These are phyloP conservation scores for Aspergillus nidulans DNA, from an alignment of 495 filamentous ascomycete genomes.

Conservation along the genomic window DNA sequence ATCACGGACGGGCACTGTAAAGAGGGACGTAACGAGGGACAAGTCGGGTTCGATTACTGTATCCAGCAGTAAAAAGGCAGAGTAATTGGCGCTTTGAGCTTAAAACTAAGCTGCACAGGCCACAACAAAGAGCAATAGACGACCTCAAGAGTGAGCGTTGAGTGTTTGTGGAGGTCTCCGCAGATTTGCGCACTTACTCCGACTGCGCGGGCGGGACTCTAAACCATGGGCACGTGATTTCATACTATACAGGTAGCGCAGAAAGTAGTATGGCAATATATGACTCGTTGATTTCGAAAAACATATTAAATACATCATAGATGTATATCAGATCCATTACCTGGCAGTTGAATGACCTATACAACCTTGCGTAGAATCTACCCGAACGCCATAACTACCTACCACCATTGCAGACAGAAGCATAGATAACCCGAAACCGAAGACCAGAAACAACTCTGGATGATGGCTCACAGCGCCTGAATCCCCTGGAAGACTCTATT, in stretches of 20 bases:
- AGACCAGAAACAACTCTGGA: not conserved
- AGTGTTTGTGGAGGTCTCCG: not conserved
- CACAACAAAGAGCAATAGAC: not conserved
- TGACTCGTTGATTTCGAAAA: not conserved
- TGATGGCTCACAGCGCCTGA: conserved; percentile 58
- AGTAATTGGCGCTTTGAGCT: not conserved
- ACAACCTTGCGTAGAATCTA: not conserved
- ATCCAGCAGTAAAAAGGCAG: not conserved
- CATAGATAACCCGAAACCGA: not conserved
- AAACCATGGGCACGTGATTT: conserved; percentile 5
- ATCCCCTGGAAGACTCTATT: conserved; percentile 92
- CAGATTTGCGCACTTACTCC: conserved; percentile 9
- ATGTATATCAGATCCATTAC: not conserved
- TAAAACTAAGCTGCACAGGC: not conserved
- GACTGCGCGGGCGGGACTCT: conserved; percentile 3
- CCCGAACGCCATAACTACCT: not conserved
- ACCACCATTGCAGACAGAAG: not conserved
- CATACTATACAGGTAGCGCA: not conserved
- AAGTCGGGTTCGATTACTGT: not conserved
- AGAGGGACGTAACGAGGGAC: conserved; percentile 4
- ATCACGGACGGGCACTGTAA: not conserved
- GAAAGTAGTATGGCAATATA: not conserved
- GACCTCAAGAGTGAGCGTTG: not conserved
- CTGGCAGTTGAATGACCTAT: not conserved
- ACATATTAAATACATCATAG: not conserved